These are phyloP conservation scores for Cinnamomum micranthum DNA, from an alignment of 164 flowering plant species.

Conservation along the genomic window DNA sequence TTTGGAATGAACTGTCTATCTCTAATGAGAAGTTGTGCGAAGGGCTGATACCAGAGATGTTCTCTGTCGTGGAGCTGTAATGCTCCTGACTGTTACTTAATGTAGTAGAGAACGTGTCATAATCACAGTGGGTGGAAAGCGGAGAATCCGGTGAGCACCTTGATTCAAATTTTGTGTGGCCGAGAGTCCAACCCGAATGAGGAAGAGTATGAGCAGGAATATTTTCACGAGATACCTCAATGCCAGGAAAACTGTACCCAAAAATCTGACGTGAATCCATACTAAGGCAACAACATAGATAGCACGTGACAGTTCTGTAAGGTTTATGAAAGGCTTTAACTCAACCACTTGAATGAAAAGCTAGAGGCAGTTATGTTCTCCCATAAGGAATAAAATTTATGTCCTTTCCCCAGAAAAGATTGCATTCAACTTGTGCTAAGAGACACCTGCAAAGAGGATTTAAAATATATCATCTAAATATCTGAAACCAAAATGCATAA, in stretches of 20 bases:
- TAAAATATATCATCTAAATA: no score
- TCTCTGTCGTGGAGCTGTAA: slow-evolving; percentile 51
- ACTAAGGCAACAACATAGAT: slow-evolving; percentile 17
- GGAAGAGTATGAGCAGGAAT: slow-evolving; percentile 34
- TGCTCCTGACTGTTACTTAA: slow-evolving; percentile 60
- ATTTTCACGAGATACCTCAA: slow-evolving; percentile 33
- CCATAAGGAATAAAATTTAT: background rate
- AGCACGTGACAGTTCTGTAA: background rate
- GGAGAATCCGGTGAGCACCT: slow-evolving; percentile 62
- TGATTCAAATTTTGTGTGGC: slow-evolving; percentile 35
- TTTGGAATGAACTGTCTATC: slow-evolving; percentile 29
- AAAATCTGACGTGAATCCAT: slow-evolving; percentile 53
- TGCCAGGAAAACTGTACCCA: slow-evolving; percentile 35
- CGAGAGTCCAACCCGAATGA: slow-evolving; percentile 31
- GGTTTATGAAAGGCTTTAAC: background rate
- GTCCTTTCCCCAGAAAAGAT: background rate
- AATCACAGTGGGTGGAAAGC: slow-evolving; percentile 49
- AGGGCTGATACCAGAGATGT: slow-evolving; percentile 41
- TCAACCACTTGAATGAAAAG: background rate
- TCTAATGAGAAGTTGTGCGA: slow-evolving; percentile 52
- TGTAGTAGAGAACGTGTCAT: slow-evolving; percentile 40
- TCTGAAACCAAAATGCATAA: no score
- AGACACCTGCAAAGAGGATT: background rate
- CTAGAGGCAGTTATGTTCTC: background rate
- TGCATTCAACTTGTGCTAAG: background rate